These are phyloP conservation scores for Hordeum pubiflorum DNA, from an alignment of 202 grass and related monocot genomes.

Conservation along the genomic window DNA sequence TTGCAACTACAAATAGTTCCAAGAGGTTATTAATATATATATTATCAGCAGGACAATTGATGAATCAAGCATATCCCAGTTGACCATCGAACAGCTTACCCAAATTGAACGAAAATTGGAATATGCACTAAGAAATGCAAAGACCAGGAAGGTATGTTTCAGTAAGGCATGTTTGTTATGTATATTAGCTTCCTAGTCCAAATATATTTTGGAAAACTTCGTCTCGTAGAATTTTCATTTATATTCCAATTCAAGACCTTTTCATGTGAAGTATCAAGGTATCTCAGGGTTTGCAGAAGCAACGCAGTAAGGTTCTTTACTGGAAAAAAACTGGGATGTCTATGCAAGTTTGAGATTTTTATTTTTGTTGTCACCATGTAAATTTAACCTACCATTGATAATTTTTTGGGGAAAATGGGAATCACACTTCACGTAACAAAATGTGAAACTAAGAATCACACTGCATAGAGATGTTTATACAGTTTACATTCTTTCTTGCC, in stretches of 20 bases:
- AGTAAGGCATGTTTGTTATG: not conserved
- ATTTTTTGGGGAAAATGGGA: too few species aligned
- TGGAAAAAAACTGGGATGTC: not conserved
- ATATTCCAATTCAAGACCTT: not conserved
- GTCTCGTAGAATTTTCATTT: not conserved
- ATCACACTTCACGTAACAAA: too few species aligned
- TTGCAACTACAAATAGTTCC: not conserved
- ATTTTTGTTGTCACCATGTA: not conserved
- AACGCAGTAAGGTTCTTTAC: not conserved
- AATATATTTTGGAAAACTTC: not conserved
- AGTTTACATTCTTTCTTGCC: not conserved
- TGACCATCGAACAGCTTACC: conserved; percentile 8
- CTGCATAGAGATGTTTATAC: not conserved
- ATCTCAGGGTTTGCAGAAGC: not conserved
- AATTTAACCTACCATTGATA: not conserved
- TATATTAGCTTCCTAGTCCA: not conserved
- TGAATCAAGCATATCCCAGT: conserved; percentile 13
- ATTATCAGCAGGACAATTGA: conserved; percentile 22
- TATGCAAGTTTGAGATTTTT: not conserved
- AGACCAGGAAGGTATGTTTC: conserved; percentile 13
- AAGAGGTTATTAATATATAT: not conserved
- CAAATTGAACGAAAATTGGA: conserved; percentile 22
- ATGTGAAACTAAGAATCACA: not conserved
- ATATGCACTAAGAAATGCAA: conserved; percentile 2
- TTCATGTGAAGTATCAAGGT: not conserved